These are phyloP conservation scores for Fusarium sp. DNA, from an alignment of 2,329 filamentous ascomycete genomes.

Conservation along the genomic window DNA sequence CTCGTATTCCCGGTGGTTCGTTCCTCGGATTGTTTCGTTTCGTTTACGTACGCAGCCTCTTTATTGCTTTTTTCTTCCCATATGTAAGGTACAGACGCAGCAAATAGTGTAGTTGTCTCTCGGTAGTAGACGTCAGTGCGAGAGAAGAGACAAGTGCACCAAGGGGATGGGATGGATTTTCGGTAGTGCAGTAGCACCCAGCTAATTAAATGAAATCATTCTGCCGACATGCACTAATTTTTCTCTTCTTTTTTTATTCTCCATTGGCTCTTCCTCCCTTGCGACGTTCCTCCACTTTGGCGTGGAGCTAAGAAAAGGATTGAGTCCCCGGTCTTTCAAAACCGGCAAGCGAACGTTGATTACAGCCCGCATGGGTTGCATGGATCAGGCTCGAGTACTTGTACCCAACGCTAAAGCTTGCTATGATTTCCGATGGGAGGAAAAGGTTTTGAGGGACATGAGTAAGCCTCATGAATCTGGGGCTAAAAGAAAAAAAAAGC, in stretches of 20 bases:
- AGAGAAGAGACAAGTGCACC: neutral
- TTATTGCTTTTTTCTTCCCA: neutral
- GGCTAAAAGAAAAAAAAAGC: neutral
- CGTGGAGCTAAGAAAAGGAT: neutral
- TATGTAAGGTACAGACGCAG: neutral
- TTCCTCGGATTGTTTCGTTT: neutral
- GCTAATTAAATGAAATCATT: neutral
- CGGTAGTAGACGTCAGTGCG: neutral
- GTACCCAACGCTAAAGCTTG: neutral
- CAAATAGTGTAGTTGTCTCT: neutral
- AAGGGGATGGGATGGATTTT: neutral
- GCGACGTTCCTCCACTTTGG: neutral
- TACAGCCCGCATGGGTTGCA: constrained; percentile 2
- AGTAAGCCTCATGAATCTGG: neutral
- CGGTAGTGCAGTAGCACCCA: constrained; percentile 5
- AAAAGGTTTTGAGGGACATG: neutral
- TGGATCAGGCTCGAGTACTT: neutral
- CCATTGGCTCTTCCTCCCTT: neutral
- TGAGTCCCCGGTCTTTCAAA: constrained; percentile 1
- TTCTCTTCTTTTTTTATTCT: neutral
- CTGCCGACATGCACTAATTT: neutral
- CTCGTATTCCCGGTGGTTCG: neutral
- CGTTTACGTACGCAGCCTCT: neutral
- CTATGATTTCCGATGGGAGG: neutral
- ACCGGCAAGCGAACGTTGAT: neutral